phyloP scores from a whole-genome alignment of 179 eudicot species.

The Beta macrorhiza region DNA sequence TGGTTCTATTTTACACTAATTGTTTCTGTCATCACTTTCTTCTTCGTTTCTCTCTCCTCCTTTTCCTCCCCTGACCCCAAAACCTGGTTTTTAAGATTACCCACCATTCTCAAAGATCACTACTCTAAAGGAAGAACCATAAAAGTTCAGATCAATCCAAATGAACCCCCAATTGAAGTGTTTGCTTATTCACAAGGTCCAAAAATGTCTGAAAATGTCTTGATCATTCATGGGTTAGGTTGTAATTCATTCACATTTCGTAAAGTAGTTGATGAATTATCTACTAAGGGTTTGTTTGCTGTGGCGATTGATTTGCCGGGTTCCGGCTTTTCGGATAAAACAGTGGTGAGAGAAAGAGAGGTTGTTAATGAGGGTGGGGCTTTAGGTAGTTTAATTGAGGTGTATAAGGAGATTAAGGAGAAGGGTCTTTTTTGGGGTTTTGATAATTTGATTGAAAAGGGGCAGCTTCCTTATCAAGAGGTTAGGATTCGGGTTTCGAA shows the following conservation, averaged over 20 bases:
- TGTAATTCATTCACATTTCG: slow-evolving; percentile 67
- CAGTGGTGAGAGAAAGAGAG: slow-evolving; percentile 47
- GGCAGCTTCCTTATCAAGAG: slow-evolving; percentile 61
- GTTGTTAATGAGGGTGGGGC: slow-evolving; percentile 37
- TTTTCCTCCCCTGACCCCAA: slow-evolving; percentile 63
- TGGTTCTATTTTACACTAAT: slow-evolving; percentile 73
- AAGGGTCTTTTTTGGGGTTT: slow-evolving; percentile 91
- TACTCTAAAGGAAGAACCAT: slow-evolving; percentile 61
- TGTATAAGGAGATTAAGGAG: slow-evolving; percentile 68
- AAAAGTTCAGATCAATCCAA: slow-evolving; percentile 55
- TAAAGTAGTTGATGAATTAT: slow-evolving; percentile 50
- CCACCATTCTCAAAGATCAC: slow-evolving; percentile 55
- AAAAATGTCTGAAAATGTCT: slow-evolving; percentile 35
- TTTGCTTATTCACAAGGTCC: slow-evolving; percentile 64
- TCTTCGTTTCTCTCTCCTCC: slow-evolving; percentile 50
- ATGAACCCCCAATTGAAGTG: slow-evolving; percentile 52
- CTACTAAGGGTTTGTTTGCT: slow-evolving; percentile 46
- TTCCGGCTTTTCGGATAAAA: slow-evolving; percentile 84
- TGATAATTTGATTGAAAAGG: slow-evolving; percentile 79
- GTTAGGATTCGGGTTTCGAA: slow-evolving; percentile 36
- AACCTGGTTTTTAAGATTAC: slow-evolving; percentile 74
- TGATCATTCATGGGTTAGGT: slow-evolving; percentile 77
- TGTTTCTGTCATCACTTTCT: slow-evolving; percentile 55
- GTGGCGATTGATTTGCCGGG: slow-evolving; percentile 80
- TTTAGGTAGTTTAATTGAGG: slow-evolving; percentile 50